phyloP scores from a whole-genome alignment of 2,329 filamentous ascomycete genomes.

The Metarhizium humberi region DNA sequence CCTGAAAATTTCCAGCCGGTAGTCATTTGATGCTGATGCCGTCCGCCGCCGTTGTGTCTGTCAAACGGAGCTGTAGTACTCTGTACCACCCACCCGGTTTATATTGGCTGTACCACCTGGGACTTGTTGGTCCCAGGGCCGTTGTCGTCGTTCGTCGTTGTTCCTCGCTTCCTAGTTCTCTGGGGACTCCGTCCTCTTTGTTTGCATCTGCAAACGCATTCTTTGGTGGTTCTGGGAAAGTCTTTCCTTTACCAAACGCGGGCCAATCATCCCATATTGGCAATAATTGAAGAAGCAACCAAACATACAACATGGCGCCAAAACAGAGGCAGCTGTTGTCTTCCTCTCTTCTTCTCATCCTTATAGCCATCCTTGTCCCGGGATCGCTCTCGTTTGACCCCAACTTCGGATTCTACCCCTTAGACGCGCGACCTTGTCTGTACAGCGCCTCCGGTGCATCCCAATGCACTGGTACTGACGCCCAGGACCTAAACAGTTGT shows the following conservation, averaged over 20 bases:
- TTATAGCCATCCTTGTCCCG: conserved; percentile 18
- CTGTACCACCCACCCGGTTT: background rate
- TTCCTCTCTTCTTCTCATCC: conserved; percentile 20
- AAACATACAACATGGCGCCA: conserved; percentile 14
- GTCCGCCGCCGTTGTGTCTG: no score
- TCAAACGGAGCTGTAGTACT: no score
- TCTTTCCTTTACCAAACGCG: background rate
- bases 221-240: background rate
- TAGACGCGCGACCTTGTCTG: conserved; percentile 29
- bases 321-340: conserved; percentile 9
- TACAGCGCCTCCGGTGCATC: conserved; percentile 27
- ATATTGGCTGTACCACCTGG: background rate
- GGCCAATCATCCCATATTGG: background rate
- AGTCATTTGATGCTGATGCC: no score
- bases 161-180: background rate
- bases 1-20: background rate
- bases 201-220: background rate
- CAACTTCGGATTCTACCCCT: conserved; percentile 26
- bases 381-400: conserved; percentile 16
- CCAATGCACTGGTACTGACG: conserved; percentile 30
- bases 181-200: background rate
- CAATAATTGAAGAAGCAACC: background rate
- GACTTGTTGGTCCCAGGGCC: background rate
- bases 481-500: conserved; percentile 35
- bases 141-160: background rate